These are phyloP conservation scores for Malassezia dermatis DNA, from an alignment of 1,284 basidiomycete genomes.

Conservation along the genomic window DNA sequence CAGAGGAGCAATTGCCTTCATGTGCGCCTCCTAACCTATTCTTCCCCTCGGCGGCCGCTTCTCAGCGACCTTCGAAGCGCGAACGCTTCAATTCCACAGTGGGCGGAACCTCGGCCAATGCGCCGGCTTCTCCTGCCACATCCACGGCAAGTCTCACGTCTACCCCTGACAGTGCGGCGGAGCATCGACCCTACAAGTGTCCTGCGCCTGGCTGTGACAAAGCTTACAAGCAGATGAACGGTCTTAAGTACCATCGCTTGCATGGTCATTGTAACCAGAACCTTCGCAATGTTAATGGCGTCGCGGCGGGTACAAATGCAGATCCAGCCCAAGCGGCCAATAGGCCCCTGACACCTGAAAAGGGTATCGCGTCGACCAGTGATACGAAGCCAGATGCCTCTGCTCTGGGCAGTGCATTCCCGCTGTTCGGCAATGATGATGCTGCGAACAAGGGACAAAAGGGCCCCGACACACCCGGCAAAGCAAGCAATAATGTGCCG, in stretches of 20 bases:
- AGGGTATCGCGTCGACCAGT: not conserved
- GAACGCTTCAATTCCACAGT: slow-evolving; percentile 21
- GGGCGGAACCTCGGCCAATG: not conserved
- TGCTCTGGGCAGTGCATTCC: not conserved
- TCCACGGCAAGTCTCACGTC: slow-evolving; percentile 18
- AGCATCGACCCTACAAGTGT: slow-evolving; percentile 82
- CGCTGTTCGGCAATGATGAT: not conserved
- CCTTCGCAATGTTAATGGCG: slow-evolving; percentile 20
- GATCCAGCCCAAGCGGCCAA: not conserved
- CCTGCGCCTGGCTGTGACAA: slow-evolving; percentile 96
- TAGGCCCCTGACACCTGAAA: not conserved
- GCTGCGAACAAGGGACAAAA: not conserved
- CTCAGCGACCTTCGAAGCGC: slow-evolving; percentile 33
- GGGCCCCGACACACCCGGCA: not conserved
- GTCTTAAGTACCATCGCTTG: slow-evolving; percentile 91
- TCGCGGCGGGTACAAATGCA: not conserved
- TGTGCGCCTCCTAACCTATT: slow-evolving; percentile 47
- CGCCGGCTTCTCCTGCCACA: slow-evolving; percentile 2
- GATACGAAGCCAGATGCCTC: not conserved
- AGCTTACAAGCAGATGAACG: slow-evolving; percentile 93
- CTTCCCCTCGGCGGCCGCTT: slow-evolving; percentile 36
- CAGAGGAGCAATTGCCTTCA: slow-evolving; percentile 43
- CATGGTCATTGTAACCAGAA: slow-evolving; percentile 66
- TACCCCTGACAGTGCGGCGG: slow-evolving; percentile 17
- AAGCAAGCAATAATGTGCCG: not conserved